phyloP scores from a whole-genome alignment of 306 rosid genomes.

The Malus sieversii region DNA sequence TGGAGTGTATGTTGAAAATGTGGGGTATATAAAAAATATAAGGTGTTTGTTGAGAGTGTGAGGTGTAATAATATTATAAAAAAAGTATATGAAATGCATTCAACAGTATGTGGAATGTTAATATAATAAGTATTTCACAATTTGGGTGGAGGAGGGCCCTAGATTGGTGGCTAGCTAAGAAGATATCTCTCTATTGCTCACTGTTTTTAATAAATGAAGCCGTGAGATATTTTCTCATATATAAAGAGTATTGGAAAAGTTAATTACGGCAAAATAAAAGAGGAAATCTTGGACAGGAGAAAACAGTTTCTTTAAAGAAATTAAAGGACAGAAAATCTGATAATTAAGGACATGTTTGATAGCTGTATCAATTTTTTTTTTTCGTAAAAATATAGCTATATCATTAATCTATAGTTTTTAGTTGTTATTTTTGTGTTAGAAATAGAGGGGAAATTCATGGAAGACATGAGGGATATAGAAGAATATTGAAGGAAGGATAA shows the following conservation, averaged over 20 bases:
- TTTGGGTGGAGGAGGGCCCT: neutral
- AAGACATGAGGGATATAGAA: neutral
- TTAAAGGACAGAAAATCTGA: neutral
- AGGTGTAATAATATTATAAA: too few species aligned
- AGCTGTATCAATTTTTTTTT: too few species aligned
- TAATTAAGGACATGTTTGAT: neutral
- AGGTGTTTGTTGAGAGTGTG: too few species aligned
- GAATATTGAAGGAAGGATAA: neutral
- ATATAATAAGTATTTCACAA: neutral
- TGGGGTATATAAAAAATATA: too few species aligned
- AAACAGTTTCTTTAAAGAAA: neutral
- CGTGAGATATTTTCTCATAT: neutral
- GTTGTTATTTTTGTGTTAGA: neutral
- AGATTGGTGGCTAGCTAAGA: neutral
- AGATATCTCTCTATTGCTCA: neutral
- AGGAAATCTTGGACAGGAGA: neutral
- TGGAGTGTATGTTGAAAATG: too few species aligned
- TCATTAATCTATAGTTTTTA: too few species aligned
- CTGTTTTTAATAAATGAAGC: neutral
- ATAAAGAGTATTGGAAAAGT: neutral
- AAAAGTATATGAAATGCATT: too few species aligned
- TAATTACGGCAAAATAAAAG: neutral
- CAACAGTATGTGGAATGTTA: too few species aligned
- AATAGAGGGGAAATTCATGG: neutral
- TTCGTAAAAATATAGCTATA: too few species aligned